Evolutionary conservation across 495 filamentous ascomycete species (phyloP), one percentile per base, ranked within the genome.

Genomic region (Xylaria cubensis): DNA sequence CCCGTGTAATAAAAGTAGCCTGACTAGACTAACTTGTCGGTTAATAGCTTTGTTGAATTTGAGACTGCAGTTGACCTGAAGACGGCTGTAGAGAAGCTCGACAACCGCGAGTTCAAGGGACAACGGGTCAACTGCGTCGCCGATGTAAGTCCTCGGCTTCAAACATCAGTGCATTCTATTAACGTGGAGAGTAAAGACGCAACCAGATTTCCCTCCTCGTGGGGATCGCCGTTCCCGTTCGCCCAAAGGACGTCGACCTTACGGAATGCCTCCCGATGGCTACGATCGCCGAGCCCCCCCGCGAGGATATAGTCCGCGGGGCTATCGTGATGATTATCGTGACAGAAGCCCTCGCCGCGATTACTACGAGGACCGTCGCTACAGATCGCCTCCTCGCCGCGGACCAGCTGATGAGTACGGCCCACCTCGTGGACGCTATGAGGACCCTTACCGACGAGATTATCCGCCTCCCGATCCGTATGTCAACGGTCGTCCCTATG

Each of bases 21-120:
- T 41, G 17, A 55, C 72, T 63, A 69, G 32, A n/a, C 64, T 62
- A 26, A 69, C 42, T 19, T 65, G 13, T 41, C 67, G 39, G 21
- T 70, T 39, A 41, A 62, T 74, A 98, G 97, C 79, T 98, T 98
- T 82, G 96, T 99, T 76, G 96, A 99, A 80, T 99, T 97, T 77
- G 97, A 99, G 83, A 97, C 93, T 63, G 91, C 91, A 41, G 90
- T 88, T 67, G 96, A 99, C 80, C 85, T 99, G 69, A 94, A 93
- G 80, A 89, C 90, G 51, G 96, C 97, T 48, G 92, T 98, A 69
- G 91, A 97, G 78, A 97, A 97, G 81, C 90, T 99, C 56, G 95
- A 99, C 77, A 88, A 88, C 73, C 90, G 90, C 75, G 94, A 97
- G 73, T 98, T 98, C 84, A 97, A 98, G 84, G 94, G 93, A 72